Percentiles rank a stretch among this genome's conserved stretches.
Evolutionary conservation across 1,139 yeast species (phyloP).

Genomic region (Geotrichum carabidarum): DNA sequence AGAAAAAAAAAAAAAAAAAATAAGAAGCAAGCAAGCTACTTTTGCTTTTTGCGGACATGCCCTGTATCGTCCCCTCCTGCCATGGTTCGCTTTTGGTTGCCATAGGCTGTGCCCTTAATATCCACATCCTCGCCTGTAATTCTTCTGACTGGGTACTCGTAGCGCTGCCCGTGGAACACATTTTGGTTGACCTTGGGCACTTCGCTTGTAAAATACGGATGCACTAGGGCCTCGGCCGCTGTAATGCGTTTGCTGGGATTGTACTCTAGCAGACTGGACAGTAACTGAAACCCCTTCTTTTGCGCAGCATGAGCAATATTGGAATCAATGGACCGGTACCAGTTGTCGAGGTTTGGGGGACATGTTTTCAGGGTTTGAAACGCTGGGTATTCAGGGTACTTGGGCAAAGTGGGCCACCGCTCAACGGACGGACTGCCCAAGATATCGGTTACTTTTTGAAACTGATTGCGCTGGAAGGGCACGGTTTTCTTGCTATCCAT

Average conservation of each 20-base stretch:
- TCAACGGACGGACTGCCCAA: conserved; percentile 76
- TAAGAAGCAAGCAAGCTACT: neutral
- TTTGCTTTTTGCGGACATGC: neutral
- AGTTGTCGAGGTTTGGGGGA: conserved; percentile 64
- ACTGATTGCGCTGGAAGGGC: conserved; percentile 90
- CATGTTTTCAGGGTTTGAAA: conserved; percentile 59
- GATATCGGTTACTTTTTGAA: conserved; percentile 83
- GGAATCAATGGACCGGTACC: conserved; percentile 65
- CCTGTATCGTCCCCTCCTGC: conserved; percentile 3
- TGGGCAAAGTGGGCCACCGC: conserved; percentile 70
- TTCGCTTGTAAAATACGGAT: conserved; percentile 60
- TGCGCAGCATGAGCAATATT: neutral
- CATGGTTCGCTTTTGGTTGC: neutral
- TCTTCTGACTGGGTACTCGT: conserved; percentile 39
- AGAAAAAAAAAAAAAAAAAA: too few relatives aligned
- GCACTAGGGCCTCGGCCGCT: conserved; percentile 68
- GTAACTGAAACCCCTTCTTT: conserved; percentile 33
- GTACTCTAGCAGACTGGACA: conserved; percentile 63
- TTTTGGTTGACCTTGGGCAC: conserved; percentile 63
- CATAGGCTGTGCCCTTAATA: conserved; percentile 30
- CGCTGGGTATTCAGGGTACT: conserved; percentile 79
- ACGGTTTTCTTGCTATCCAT: conserved; percentile 72
- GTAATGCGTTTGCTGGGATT: conserved; percentile 79
- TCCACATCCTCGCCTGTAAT: conserved; percentile 40
- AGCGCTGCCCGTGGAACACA: conserved; percentile 35